phyloP scores from a whole-genome alignment of 257 asterid species.

The Jaltomata sinuosa region DNA sequence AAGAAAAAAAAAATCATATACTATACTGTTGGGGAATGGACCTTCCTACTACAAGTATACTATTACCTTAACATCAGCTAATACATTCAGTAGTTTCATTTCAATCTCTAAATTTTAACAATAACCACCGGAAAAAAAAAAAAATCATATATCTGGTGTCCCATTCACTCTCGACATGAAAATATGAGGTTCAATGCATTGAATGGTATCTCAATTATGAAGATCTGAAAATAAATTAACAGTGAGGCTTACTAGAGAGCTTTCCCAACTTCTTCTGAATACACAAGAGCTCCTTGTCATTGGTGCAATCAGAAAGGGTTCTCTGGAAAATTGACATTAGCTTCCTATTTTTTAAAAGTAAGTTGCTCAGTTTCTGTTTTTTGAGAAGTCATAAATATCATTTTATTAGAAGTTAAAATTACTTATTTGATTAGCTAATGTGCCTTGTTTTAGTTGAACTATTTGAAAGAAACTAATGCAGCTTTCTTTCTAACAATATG shows the following conservation, averaged over 20 bases:
- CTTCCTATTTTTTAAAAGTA: background rate
- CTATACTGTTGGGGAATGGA: background rate
- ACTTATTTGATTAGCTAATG: background rate
- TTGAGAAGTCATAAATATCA: background rate
- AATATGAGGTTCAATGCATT: background rate
- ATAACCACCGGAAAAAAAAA: background rate
- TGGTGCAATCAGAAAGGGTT: background rate
- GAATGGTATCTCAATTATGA: background rate
- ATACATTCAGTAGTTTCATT: background rate
- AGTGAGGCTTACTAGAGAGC: background rate
- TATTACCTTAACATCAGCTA: background rate
- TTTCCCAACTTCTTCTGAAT: background rate
- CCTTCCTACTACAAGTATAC: background rate
- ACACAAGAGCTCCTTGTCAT: background rate
- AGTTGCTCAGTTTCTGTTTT: background rate
- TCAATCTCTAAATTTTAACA: background rate
- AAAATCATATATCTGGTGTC: background rate
- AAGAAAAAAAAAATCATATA: background rate
- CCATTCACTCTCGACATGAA: background rate
- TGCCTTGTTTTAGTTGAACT: background rate
- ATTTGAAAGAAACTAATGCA: background rate
- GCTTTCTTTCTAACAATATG: background rate
- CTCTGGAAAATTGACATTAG: background rate
- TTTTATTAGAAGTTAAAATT: background rate
- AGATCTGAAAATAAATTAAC: background rate